Conservation (phyloP, 495 filamentous ascomycete genomes). For the Penicillium steckii region DNA sequence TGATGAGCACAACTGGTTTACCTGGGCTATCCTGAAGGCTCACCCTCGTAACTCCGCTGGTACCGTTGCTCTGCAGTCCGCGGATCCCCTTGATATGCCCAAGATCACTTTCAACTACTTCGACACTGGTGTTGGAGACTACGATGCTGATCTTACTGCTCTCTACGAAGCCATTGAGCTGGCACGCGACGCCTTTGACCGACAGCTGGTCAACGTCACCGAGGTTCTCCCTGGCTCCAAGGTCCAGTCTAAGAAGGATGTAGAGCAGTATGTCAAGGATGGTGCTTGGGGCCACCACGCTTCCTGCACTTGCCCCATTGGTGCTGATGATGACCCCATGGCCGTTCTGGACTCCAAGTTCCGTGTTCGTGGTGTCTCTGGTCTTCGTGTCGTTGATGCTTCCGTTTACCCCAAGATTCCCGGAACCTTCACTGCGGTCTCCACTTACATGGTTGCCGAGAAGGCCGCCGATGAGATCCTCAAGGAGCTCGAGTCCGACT, state of each 20-base stretch:
- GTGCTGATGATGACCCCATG: constrained; percentile 52
- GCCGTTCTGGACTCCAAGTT: constrained; percentile 60
- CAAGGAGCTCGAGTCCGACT: not conserved
- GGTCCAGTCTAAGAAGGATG: constrained; percentile 35
- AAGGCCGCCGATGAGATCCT: constrained; percentile 54
- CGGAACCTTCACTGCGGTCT: constrained; percentile 55
- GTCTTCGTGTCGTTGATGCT: constrained; percentile 62
- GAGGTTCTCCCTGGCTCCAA: constrained; percentile 49
- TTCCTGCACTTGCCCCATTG: constrained; percentile 57
- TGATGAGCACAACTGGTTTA: constrained; percentile 32
- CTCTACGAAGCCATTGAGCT: constrained; percentile 47
- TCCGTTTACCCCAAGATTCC: constrained; percentile 56
- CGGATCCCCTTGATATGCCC: constrained; percentile 53
- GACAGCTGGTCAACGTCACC: constrained; percentile 24
- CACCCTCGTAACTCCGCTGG: constrained; percentile 54
- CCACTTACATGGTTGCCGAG: constrained; percentile 62
- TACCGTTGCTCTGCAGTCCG: constrained; percentile 47
- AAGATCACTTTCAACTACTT: constrained; percentile 60
- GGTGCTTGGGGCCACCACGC: constrained; percentile 61
- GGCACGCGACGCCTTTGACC: constrained; percentile 38
- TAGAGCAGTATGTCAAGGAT: constrained; percentile 50
- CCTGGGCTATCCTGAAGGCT: constrained; percentile 54
- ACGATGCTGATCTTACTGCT: constrained; percentile 44
- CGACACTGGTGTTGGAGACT: constrained; percentile 34
- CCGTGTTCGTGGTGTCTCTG: constrained; percentile 51